Percentiles rank a stretch among this genome's conserved stretches.
Evolutionary conservation across 306 rosid species (phyloP).

Genomic region (Vigna nakashimae): DNA sequence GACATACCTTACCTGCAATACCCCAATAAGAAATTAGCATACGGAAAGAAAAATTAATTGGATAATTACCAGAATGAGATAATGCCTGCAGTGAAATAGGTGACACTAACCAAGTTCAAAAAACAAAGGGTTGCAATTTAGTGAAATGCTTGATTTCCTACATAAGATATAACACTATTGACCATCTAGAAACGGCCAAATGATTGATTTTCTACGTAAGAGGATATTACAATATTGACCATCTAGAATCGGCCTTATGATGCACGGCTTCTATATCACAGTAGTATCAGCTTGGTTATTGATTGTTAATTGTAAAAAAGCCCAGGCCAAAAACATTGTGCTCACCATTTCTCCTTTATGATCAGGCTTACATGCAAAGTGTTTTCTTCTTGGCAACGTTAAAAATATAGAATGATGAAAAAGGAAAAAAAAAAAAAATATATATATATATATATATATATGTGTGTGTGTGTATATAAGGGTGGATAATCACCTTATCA

Average conservation of each 20-base stretch:
- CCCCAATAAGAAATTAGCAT: constrained; percentile 35
- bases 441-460: too few species aligned
- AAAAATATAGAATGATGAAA: constrained; percentile 9
- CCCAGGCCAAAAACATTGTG: too few species aligned
- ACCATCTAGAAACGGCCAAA: too few species aligned
- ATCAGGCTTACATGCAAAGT: constrained; percentile 23
- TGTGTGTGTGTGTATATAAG: constrained; percentile 7
- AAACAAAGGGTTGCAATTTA: not conserved
- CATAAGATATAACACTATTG: not conserved
- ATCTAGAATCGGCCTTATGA: constrained; percentile 29
- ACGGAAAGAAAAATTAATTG: constrained; percentile 37
- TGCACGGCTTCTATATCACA: constrained; percentile 7
- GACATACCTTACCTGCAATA: constrained; percentile 88
- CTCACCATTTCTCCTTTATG: constrained; percentile 27
- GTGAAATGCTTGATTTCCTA: constrained; percentile 29
- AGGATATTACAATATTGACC: constrained; percentile 22
- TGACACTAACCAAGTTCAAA: not conserved
- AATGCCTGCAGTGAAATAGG: constrained; percentile 14
- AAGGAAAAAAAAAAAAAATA: not conserved
- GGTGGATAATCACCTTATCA: constrained; percentile 76
- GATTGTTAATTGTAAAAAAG: constrained; percentile 23
- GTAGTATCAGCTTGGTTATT: constrained; percentile 18
- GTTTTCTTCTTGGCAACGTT: not conserved
- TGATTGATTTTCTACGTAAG: not conserved
- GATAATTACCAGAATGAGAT: constrained; percentile 27